Evolutionary conservation across 1,284 basidiomycete species (phyloP).

Genomic region (Pascua guehoae): DNA sequence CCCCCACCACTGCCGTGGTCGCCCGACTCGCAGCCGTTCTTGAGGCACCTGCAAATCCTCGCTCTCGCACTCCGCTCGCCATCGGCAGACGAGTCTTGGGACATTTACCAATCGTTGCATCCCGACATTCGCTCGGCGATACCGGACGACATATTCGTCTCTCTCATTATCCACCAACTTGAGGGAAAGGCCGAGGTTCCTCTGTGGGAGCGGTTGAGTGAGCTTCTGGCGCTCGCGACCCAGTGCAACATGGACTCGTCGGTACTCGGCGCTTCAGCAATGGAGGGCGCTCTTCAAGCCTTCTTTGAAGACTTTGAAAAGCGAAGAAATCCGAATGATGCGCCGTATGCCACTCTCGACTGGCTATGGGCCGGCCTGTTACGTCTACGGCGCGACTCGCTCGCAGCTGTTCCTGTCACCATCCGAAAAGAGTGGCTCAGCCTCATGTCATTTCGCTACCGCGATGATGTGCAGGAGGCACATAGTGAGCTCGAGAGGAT

Average conservation of each 20-base stretch:
- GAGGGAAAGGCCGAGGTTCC: neutral
- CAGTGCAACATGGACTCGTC: slow-evolving; percentile 27
- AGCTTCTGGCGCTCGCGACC: slow-evolving; percentile 27
- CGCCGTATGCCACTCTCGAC: slow-evolving; percentile 6
- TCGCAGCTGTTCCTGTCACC: neutral
- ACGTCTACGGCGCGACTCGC: neutral
- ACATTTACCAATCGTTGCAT: slow-evolving; percentile 31
- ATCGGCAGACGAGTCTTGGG: slow-evolving; percentile 31
- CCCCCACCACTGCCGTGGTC: slow-evolving; percentile 43
- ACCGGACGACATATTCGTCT: slow-evolving; percentile 34
- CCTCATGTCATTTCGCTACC: slow-evolving; percentile 4
- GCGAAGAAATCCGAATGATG: neutral
- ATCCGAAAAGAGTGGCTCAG: slow-evolving; percentile 11
- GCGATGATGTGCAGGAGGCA: slow-evolving; percentile 1
- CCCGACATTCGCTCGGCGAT: slow-evolving; percentile 29
- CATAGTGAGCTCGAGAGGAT: slow-evolving; percentile 15
- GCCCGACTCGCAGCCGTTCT: slow-evolving; percentile 39
- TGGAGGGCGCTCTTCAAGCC: slow-evolving; percentile 7
- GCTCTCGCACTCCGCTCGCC: slow-evolving; percentile 27
- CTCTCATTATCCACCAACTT: slow-evolving; percentile 31
- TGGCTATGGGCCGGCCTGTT: slow-evolving; percentile 19
- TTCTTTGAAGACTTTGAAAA: neutral
- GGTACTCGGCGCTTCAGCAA: slow-evolving; percentile 5
- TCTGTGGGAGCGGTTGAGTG: slow-evolving; percentile 13
- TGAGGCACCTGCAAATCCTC: slow-evolving; percentile 38